Conservation (phyloP, 2,329 filamentous ascomycete species). For the Emergomyces pasteurianus region DNA sequence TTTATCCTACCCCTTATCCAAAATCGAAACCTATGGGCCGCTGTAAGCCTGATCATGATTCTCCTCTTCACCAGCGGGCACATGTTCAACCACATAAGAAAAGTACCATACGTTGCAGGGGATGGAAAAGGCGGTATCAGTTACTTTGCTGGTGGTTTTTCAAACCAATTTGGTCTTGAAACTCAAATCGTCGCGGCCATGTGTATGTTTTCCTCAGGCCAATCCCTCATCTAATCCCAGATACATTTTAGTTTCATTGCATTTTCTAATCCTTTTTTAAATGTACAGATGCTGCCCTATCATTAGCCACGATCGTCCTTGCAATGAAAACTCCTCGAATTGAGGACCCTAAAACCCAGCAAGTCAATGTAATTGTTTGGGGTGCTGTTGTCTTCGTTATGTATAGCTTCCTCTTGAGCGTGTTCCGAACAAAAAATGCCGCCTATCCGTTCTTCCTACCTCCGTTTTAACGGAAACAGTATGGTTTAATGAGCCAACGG, state of each 20-base stretch:
- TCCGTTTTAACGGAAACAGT: conserved; percentile 54
- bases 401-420: conserved; percentile 88
- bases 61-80: conserved; percentile 90
- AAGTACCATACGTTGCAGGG: conserved; percentile 80
- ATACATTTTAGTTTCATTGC: conserved; percentile 12
- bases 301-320: conserved; percentile 83
- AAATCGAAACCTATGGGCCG: conserved; percentile 90
- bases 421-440: conserved; percentile 89
- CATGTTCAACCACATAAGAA: conserved; percentile 99
- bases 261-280: not conserved
- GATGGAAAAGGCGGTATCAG: conserved; percentile 74
- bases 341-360: conserved; percentile 61
- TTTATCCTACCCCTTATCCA: conserved; percentile 72
- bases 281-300: conserved; percentile 57
- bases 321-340: conserved; percentile 89
- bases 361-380: conserved; percentile 72
- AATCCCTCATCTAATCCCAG: not conserved
- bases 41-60: conserved; percentile 74
- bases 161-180: conserved; percentile 86
- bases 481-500: not conserved
- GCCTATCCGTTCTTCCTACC: conserved; percentile 92
- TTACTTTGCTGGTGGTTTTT: conserved; percentile 87
- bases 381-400: conserved; percentile 62
- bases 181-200: conserved; percentile 90
- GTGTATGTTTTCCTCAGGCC: conserved; percentile 54